Evolutionary conservation across 345 rosid genomes (phyloP), one percentile per base, ranked within the genome.

Genomic region (Linum trigynum): DNA sequence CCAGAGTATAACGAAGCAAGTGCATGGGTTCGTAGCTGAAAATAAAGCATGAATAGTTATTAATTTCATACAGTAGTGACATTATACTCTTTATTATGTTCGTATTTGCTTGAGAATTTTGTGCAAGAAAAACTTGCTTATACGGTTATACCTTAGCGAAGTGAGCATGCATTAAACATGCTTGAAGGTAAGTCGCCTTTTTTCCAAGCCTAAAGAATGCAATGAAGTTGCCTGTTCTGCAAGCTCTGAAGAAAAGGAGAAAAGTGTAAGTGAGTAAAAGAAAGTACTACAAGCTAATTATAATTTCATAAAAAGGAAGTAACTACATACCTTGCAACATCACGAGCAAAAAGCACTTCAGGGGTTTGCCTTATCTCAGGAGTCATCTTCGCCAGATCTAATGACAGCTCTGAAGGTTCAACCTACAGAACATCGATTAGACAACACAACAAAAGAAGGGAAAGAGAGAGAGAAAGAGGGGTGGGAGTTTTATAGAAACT

Each of bases 81-180:
- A 23, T 23, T 23, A 23, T 23, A 23, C 32, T 23, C 32, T 23
- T 23, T 23, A 23, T 23, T 23, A 23, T 23, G 32, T 23, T 23
- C 32, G 32, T 23, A 23, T 23, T 23, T 23, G 32, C 32, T 23
- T 10, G 11, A 9, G 53, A 48, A 6, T 7, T 48, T 48, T 48
- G 14, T 48, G 53, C 14, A 48, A 45, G 51, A 45, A 69, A 23
- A 23, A 23, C 32, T 23, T 23, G 32, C 32, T 23, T 23, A 23
- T 23, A 23, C 32, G 32, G 32, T 62, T 80, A 55, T 75, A 86
- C 96, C 91, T 90, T 94, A 2, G 96, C 80, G 84, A 94, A 90
- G 75, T 90, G 99, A 73, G 99, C 97, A 78, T 94, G 97, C 97
- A 90, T 94, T 73, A 94, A 76, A 81, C 99, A 94, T 70, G 97